Conservation (phyloP, 768 basidiomycete genomes). For the Russula lepida region DNA sequence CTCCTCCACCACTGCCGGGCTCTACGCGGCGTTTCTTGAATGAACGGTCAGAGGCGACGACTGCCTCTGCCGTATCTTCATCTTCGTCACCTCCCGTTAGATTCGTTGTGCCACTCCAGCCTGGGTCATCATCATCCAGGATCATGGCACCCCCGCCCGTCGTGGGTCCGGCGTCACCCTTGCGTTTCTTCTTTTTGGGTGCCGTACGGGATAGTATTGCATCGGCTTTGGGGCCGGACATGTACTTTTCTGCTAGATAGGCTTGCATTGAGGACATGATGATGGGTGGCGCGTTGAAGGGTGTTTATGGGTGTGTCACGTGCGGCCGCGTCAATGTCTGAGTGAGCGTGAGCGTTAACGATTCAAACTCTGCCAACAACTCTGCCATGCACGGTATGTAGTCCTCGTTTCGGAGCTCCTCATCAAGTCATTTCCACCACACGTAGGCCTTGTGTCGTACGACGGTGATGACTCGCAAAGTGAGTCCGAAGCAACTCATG, state of each 20-base stretch:
- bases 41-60: constrained; percentile 63
- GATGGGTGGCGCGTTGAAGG: neutral
- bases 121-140: constrained; percentile 55
- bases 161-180: constrained; percentile 33
- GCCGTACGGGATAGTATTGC: constrained; percentile 71
- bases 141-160: constrained; percentile 22
- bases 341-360: neutral
- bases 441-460: constrained; percentile 19
- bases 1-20: constrained; percentile 27
- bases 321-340: neutral
- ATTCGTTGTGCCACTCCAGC: constrained; percentile 47
- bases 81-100: constrained; percentile 49
- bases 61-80: constrained; percentile 49
- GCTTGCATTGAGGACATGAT: constrained; percentile 46
- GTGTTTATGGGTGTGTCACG: neutral
- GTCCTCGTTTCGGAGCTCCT: neutral
- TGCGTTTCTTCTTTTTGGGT: constrained; percentile 67
- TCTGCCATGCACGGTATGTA: constrained; percentile 4
- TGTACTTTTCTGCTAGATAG: constrained; percentile 87
- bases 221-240: constrained; percentile 94
- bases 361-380: neutral
- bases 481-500: constrained; percentile 15
- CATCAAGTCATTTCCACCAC: neutral
- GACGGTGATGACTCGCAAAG: constrained; percentile 22
- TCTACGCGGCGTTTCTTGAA: constrained; percentile 70